These are phyloP conservation scores for Globisporangium apiculatum DNA, from an alignment of 352 stramenopile species.

Conservation along the genomic window DNA sequence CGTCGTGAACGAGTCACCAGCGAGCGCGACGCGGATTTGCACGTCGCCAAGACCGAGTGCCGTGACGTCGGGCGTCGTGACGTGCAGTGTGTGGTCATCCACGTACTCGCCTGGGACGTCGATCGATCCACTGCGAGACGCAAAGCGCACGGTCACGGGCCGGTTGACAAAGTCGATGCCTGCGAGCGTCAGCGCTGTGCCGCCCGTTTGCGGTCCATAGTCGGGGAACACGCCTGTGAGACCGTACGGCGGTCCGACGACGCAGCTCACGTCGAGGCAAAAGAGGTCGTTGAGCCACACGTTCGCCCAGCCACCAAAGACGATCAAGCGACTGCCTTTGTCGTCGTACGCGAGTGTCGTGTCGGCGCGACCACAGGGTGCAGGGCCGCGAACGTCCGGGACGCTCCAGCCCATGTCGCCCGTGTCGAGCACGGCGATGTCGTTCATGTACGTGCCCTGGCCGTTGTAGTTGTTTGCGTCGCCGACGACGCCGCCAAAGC, in stretches of 20 bases:
- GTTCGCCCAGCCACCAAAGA: slow-evolving; percentile 96
- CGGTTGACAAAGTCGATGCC: slow-evolving; percentile 91
- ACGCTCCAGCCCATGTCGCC: slow-evolving; percentile 87
- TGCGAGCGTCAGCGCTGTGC: slow-evolving; percentile 76
- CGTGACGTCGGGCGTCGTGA: slow-evolving; percentile 89
- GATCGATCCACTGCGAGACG: slow-evolving; percentile 85
- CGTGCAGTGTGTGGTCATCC: slow-evolving; percentile 85
- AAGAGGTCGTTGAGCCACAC: slow-evolving; percentile 91
- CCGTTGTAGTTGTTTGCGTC: slow-evolving; percentile 85
- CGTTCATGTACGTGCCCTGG: slow-evolving; percentile 79
- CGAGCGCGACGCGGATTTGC: slow-evolving; percentile 88
- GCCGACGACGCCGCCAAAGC: slow-evolving; percentile 94
- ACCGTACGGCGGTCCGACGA: slow-evolving; percentile 95
- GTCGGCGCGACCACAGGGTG: slow-evolving; percentile 88
- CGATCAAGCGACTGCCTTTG: slow-evolving; percentile 84
- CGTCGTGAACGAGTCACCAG: slow-evolving; percentile 92
- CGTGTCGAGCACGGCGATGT: slow-evolving; percentile 91
- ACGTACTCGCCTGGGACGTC: slow-evolving; percentile 88
- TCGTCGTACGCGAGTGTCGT: slow-evolving; percentile 92
- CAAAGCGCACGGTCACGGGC: slow-evolving; percentile 84
- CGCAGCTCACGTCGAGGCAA: slow-evolving; percentile 89
- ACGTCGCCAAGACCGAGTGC: slow-evolving; percentile 79
- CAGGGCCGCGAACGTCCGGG: slow-evolving; percentile 68
- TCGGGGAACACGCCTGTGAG: slow-evolving; percentile 87
- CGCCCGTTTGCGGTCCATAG: slow-evolving; percentile 91